phyloP scores from a whole-genome alignment of 2,329 filamentous ascomycete genomes.

The Colletotrichum camelliae region DNA sequence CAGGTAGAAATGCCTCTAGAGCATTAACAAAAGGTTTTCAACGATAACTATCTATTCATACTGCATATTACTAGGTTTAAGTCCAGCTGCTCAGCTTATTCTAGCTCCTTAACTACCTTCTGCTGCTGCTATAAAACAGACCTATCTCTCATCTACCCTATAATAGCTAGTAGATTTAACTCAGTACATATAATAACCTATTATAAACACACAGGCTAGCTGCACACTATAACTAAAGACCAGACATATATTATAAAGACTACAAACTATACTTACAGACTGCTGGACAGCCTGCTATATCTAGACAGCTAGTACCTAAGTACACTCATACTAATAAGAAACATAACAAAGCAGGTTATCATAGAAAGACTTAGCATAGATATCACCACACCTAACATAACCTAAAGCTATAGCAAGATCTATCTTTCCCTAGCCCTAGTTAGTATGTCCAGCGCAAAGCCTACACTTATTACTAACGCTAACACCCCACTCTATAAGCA shows the following conservation, averaged over 20 bases:
- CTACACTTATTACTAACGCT: background rate
- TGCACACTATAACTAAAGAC: background rate
- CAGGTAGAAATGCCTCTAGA: background rate
- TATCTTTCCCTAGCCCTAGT: background rate
- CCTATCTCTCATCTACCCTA: background rate
- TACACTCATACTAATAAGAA: background rate
- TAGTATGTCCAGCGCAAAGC: background rate
- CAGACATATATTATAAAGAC: background rate
- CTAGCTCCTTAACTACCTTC: background rate
- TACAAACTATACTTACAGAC: background rate
- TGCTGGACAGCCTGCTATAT: background rate
- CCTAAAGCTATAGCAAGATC: background rate
- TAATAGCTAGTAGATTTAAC: background rate
- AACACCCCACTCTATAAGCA: background rate
- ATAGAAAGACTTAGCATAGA: background rate
- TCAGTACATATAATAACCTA: background rate
- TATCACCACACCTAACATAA: background rate
- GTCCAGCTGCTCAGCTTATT: background rate
- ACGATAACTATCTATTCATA: background rate
- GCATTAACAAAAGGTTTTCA: background rate
- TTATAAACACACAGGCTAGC: background rate
- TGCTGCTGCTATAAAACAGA: background rate
- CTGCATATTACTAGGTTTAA: background rate
- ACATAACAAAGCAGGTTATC: background rate
- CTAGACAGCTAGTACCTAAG: background rate